Evolutionary conservation across 2,329 filamentous ascomycete species (phyloP).

Genomic region (Calonectria crousiana): DNA sequence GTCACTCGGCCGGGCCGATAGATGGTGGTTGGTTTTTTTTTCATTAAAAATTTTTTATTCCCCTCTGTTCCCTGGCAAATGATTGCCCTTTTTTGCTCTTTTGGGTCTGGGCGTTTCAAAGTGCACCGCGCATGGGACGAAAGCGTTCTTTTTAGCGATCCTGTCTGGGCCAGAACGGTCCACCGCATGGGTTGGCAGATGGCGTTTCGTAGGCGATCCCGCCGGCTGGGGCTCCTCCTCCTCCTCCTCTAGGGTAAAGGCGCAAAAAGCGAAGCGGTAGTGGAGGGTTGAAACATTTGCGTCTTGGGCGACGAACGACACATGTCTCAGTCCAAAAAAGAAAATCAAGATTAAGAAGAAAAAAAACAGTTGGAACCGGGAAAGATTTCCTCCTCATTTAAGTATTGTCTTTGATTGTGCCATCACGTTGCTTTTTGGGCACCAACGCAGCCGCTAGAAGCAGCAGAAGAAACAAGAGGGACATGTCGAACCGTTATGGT

Average conservation of each 20-base stretch:
- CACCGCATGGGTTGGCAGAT: background rate
- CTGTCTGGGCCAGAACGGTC: background rate
- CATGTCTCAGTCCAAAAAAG: too few relatives aligned
- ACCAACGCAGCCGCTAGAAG: background rate
- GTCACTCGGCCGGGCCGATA: slow-evolving; percentile 3
- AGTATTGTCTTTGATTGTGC: background rate
- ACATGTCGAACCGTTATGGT: background rate
- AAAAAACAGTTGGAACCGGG: background rate
- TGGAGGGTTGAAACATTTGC: background rate
- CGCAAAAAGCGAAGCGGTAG: background rate
- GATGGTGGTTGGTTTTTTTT: background rate
- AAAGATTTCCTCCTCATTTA: background rate
- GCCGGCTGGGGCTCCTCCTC: background rate
- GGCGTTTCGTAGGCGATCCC: background rate
- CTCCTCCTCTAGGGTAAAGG: background rate
- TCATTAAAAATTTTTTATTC: too few relatives aligned
- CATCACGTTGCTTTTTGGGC: background rate
- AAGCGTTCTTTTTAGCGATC: background rate
- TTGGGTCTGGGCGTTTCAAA: background rate
- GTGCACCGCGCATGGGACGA: background rate
- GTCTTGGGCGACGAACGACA: background rate
- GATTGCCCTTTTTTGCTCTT: background rate
- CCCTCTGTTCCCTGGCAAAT: background rate
- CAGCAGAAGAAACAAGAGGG: background rate
- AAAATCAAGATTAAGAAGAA: too few relatives aligned